Evolutionary conservation across 495 filamentous ascomycete species (phyloP), one percentile per base, ranked within the genome.

Genomic region (Penicillium cataractarum): DNA sequence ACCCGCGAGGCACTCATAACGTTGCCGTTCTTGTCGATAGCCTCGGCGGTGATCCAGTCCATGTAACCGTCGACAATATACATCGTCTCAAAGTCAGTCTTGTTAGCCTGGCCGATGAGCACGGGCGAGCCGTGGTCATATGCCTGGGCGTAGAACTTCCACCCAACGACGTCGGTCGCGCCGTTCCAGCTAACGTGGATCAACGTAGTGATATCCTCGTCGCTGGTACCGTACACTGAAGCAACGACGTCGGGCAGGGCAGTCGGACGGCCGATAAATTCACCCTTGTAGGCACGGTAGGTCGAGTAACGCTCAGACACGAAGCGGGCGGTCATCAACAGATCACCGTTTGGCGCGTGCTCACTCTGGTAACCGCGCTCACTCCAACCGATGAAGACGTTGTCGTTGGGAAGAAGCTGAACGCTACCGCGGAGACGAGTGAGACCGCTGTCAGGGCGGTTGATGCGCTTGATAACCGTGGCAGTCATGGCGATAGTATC

Each of bases 361-460:
- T 89, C 86, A 5, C 82, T 87, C 31, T 84, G 74, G 57, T 83
- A 83, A 3, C 83, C 81, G 4, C 76, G 72, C 33, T 83, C 80
- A 32, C 87, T 86, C 85, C 84, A 88, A 55, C 85, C 84, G 24
- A 86, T 73, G 17, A 87, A 81, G 39, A 79, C 64, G 62, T 87
- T 86, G 32, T 79, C 83, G 44, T 82, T 80, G 0, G 84, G 79
- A 4, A 89, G 77, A 3, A 78, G 65, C 64, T 87, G 84, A 17
- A 83, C 79, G 58, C 78, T 87, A 26, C 87, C 87, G 60, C 87
- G 86, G n/a, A 84, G 83, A 19, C 80, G 81, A 21, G 83, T 82
- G n/a, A 83, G 70, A 19, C 76, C 76, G 33, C 68, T 70, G 33
- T 84, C 79, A 0, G 85, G 84, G 31, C 82, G 76, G 52, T 73